Evolutionary conservation across 805 yeast species (phyloP).

Genomic region (Candida taoyuanica): DNA sequence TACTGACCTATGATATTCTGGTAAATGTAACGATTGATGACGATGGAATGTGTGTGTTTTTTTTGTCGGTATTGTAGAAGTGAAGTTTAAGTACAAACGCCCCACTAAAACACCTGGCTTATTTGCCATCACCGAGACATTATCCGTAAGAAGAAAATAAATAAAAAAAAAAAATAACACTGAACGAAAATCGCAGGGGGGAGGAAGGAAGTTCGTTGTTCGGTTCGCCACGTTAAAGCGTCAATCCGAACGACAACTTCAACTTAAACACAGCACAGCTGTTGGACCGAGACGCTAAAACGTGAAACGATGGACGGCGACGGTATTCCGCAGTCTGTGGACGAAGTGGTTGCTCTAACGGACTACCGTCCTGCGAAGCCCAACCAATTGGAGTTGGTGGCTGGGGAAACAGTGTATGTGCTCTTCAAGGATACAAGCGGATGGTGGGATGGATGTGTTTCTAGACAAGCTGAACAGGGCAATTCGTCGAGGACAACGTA

Average conservation of each 20-base stretch:
- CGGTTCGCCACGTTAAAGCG: too few species aligned
- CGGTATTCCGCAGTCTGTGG: conserved; percentile 30
- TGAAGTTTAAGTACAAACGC: too few species aligned
- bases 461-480: too few species aligned
- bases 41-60: too few species aligned
- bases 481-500: conserved; percentile 26
- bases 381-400: conserved; percentile 45
- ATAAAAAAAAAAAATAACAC: too few species aligned
- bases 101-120: too few species aligned
- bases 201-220: too few species aligned
- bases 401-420: conserved; percentile 73
- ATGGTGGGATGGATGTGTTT: conserved; percentile 84
- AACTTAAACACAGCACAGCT: too few species aligned
- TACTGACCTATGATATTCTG: conserved; percentile 15
- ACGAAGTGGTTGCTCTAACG: conserved; percentile 54
- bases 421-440: conserved; percentile 57
- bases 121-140: neutral
- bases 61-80: neutral
- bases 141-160: neutral
- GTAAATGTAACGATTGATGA: neutral
- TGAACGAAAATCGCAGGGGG: too few species aligned
- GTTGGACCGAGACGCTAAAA: too few species aligned
- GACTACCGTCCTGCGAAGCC: conserved; percentile 51
- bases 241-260: too few species aligned
- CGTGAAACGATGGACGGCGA: neutral